These are phyloP conservation scores for Starmera caribaea DNA, from an alignment of 805 yeast genomes.

Conservation along the genomic window DNA sequence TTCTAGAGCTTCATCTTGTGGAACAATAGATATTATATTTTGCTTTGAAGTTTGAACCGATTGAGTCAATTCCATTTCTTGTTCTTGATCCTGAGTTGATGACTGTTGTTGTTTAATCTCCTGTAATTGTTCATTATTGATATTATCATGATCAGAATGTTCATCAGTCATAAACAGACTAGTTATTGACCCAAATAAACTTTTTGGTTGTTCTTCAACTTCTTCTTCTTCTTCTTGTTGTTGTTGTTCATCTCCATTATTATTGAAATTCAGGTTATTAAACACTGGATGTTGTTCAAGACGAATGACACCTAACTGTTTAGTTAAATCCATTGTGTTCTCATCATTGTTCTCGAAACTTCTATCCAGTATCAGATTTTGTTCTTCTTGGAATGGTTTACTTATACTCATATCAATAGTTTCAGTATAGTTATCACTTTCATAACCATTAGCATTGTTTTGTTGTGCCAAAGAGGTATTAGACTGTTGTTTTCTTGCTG, in stretches of 20 bases:
- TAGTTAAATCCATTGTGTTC: slow-evolving; percentile 19
- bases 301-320: slow-evolving; percentile 15
- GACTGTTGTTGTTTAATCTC: slow-evolving; percentile 5
- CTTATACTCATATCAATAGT: slow-evolving; percentile 14
- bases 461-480: neutral
- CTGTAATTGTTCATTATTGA: neutral
- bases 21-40: neutral
- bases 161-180: slow-evolving; percentile 9
- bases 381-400: neutral
- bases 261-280: neutral
- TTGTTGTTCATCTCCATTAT: too few relatives aligned
- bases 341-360: slow-evolving; percentile 8
- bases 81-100: slow-evolving; percentile 5
- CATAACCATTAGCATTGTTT: slow-evolving; percentile 11
- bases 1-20: neutral
- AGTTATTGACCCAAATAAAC: slow-evolving; percentile 16
- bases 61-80: slow-evolving; percentile 18
- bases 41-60: slow-evolving; percentile 3
- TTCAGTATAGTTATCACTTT: slow-evolving; percentile 8
- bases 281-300: slow-evolving; percentile 2
- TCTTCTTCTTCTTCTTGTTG: neutral
- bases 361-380: neutral
- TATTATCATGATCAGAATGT: too few relatives aligned
- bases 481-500: slow-evolving; percentile 5
- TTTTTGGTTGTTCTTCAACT: neutral